phyloP scores from a whole-genome alignment of 1,284 basidiomycete genomes.

The Mrakiaceae sp. region DNA sequence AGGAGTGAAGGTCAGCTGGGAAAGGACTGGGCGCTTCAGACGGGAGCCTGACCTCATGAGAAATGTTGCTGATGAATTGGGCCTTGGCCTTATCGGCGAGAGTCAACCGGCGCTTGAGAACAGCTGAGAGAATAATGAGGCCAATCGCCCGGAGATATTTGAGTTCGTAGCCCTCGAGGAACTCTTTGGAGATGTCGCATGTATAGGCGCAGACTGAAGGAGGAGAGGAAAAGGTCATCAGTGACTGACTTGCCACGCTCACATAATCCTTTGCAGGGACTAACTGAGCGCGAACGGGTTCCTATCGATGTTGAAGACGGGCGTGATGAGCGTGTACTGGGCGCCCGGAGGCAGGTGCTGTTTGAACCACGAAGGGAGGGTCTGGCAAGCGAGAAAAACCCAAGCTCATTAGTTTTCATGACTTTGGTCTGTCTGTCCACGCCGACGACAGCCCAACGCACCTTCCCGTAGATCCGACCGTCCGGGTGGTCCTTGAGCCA shows the following conservation, averaged over 20 bases:
- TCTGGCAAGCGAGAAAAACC: not conserved
- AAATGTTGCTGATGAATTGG: slow-evolving; percentile 53
- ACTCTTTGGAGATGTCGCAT: slow-evolving; percentile 56
- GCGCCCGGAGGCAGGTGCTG: slow-evolving; percentile 56
- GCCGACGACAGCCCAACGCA: slow-evolving; percentile 26
- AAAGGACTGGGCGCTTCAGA: not conserved
- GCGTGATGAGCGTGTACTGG: slow-evolving; percentile 81
- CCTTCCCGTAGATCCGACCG: slow-evolving; percentile 71
- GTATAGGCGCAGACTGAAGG: slow-evolving; percentile 67
- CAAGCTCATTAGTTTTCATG: no score
- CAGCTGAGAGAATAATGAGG: slow-evolving; percentile 87
- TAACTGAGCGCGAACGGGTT: slow-evolving; percentile 66
- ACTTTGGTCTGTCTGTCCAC: no score
- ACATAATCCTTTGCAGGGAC: not conserved
- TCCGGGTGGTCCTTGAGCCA: slow-evolving; percentile 52
- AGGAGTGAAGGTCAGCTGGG: not conserved
- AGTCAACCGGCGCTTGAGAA: slow-evolving; percentile 83
- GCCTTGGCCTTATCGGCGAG: slow-evolving; percentile 65
- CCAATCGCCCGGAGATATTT: slow-evolving; percentile 82
- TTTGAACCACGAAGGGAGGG: slow-evolving; percentile 58
- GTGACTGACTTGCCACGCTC: no score
- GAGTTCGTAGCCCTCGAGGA: slow-evolving; percentile 80
- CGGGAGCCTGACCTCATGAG: slow-evolving; percentile 63
- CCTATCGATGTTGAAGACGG: slow-evolving; percentile 88
- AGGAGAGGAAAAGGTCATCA: not conserved